A percentile compares a stretch with the other conserved stretches of the same genome.
phyloP scores from a whole-genome alignment of 2,329 filamentous ascomycete species.

The Fusarium coffeatum region DNA sequence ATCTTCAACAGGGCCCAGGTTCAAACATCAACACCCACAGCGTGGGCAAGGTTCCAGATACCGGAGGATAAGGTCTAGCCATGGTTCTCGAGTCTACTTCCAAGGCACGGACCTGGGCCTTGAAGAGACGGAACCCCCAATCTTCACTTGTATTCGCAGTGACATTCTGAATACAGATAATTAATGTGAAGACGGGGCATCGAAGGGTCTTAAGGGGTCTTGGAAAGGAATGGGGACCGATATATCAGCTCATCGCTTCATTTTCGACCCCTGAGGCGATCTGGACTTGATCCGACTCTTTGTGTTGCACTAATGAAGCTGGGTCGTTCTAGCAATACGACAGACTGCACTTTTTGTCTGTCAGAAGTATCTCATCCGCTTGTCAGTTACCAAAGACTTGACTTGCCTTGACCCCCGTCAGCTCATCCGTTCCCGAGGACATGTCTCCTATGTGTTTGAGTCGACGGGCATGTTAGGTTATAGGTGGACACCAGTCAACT shows the following conservation, averaged over 20 bases:
- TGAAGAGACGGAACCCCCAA: not conserved
- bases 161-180: not conserved
- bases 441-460: not conserved
- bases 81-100: not conserved
- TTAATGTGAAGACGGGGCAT: not conserved
- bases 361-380: not conserved
- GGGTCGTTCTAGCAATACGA: not conserved
- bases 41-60: not conserved
- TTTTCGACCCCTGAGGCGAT: not conserved
- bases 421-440: not conserved
- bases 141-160: not conserved
- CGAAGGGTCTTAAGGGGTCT: not conserved
- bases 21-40: not conserved
- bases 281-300: not conserved
- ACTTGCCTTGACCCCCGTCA: not conserved
- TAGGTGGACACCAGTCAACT: not conserved
- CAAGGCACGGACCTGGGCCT: slow-evolving; percentile 1
- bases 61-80: slow-evolving; percentile 1
- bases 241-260: not conserved
- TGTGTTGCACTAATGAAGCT: not conserved
- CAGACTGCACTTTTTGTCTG: not conserved
- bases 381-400: not conserved
- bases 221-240: not conserved
- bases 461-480: not conserved
- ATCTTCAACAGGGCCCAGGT: slow-evolving; percentile 8